Evolutionary conservation across 495 filamentous ascomycete genomes (phyloP), one percentile per base, ranked within the genome.

Genomic region (Aspergillus homomorphus): DNA sequence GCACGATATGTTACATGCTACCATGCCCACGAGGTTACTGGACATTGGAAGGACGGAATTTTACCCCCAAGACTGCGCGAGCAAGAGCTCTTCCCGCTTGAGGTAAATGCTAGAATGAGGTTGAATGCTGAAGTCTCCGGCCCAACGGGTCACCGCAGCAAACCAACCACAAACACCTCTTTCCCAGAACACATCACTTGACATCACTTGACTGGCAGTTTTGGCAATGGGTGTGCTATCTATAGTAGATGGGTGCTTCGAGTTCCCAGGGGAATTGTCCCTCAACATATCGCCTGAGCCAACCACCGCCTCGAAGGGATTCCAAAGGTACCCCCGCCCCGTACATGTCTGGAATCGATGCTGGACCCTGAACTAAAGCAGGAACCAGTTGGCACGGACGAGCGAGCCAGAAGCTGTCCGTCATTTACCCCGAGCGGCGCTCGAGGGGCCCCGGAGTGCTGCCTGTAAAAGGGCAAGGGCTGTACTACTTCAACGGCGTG

Each of bases 401-500:
- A n/a, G n/a, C n/a, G n/a, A n/a, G n/a, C n/a, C n/a, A n/a, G n/a
- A n/a, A n/a, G n/a, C n/a, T n/a, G n/a, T n/a, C n/a, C n/a, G n/a
- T n/a, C n/a, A n/a, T n/a, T n/a, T n/a, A n/a, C n/a, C n/a, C n/a
- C n/a, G n/a, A n/a, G n/a, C n/a, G n/a, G n/a, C n/a, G n/a, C n/a
- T n/a, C n/a, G n/a, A n/a, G n/a, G n/a, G n/a, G n/a, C n/a, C n/a
- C 12, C 33, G 33, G 33, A 38, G 30, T 42, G 22, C 21, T 21
- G 22, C 51, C 22, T 8, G 28, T 0, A 42, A 53, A 51, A 51
- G 28, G 28, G 22, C 0, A 53, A 42, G 33, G 3, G 33, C 33
- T 44, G 55, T 51, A 51, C 55, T 8, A 57, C 55, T 20, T 41
- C 23, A 51, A 21, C 48, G 45, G 33, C 33, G 33, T 38, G 33